Conservation (phyloP, 495 filamentous ascomycete genomes). For the Sordaria brevicollis region DNA sequence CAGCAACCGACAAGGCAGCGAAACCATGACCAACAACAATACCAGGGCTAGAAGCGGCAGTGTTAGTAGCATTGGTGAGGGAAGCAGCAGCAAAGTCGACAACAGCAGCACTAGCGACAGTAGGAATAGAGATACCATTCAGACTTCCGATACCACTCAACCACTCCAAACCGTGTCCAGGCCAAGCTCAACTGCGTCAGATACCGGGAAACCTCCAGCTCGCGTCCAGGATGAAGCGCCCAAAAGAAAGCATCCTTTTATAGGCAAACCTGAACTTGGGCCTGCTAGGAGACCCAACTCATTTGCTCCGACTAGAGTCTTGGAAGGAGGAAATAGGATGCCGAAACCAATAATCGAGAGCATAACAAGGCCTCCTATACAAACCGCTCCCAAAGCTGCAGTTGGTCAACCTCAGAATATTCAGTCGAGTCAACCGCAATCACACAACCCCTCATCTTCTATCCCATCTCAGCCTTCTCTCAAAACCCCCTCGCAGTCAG, state of each 20-base stretch:
- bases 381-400: neutral
- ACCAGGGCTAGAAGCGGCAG: neutral
- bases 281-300: neutral
- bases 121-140: neutral
- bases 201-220: neutral
- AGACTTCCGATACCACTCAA: neutral
- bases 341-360: neutral
- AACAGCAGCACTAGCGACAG: neutral
- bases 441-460: neutral
- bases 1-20: neutral
- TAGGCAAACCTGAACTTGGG: neutral
- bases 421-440: neutral
- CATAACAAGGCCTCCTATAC: neutral
- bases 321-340: neutral
- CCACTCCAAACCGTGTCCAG: neutral
- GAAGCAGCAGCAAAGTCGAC: neutral
- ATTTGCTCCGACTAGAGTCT: neutral
- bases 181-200: neutral
- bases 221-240: neutral
- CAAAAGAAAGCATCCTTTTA: neutral
- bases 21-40: neutral
- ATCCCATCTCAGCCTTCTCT: neutral
- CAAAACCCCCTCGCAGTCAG: neutral
- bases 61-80: neutral
- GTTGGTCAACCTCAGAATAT: neutral